Evolutionary conservation across 345 rosid species (phyloP).

Genomic region (Eucalyptus rudis): DNA sequence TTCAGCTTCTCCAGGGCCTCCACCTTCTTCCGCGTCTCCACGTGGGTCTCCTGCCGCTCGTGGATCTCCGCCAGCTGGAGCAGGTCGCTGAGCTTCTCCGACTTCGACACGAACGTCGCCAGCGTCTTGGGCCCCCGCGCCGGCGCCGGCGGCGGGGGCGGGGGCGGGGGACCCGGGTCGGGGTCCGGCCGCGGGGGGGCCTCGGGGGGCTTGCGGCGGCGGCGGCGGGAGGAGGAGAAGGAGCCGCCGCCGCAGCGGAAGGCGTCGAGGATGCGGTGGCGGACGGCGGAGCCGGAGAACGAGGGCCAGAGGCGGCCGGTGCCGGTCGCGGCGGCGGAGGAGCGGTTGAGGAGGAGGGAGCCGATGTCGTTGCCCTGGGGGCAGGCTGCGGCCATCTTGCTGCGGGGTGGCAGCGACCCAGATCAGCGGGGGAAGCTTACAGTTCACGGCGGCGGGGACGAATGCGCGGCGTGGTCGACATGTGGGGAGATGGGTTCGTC

Average conservation of each 20-base stretch:
- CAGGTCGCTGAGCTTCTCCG: slow-evolving; percentile 81
- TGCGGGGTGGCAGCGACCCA: not conserved
- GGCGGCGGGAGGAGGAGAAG: slow-evolving; percentile 9
- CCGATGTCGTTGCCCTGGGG: slow-evolving; percentile 49
- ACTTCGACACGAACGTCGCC: slow-evolving; percentile 7
- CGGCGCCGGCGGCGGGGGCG: not conserved
- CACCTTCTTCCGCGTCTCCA: slow-evolving; percentile 55
- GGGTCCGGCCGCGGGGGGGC: not conserved
- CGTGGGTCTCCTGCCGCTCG: slow-evolving; percentile 34
- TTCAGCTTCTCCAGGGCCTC: slow-evolving; percentile 60
- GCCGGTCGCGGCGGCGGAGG: not conserved
- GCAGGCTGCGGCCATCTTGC: not conserved
- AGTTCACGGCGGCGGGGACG: not conserved
- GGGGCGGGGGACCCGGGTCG: not conserved
- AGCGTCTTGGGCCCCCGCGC: not conserved
- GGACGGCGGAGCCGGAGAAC: slow-evolving; percentile 56
- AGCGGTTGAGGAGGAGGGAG: slow-evolving; percentile 47
- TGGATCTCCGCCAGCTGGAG: slow-evolving; percentile 50
- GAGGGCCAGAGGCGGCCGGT: slow-evolving; percentile 43
- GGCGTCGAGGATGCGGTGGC: slow-evolving; percentile 53
- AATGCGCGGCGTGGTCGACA: not conserved
- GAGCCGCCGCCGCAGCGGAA: slow-evolving; percentile 66
- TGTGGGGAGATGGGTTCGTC: not conserved
- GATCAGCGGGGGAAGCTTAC: not conserved
- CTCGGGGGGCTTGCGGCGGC: not conserved